Evolutionary conservation across 805 yeast genomes (phyloP).

Genomic region (Kodamaea laetipori): DNA sequence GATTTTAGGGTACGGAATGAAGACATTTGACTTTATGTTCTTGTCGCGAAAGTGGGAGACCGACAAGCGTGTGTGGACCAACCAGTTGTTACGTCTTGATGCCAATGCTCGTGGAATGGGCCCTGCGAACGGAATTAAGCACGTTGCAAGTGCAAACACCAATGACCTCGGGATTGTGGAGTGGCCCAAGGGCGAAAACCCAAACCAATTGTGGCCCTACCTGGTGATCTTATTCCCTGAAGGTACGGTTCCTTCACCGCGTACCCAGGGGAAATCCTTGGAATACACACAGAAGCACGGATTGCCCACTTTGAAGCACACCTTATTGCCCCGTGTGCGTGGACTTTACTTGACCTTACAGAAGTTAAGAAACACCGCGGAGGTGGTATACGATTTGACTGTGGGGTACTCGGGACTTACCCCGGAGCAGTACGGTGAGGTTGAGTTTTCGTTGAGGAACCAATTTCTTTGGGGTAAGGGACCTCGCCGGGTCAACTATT

Average conservation of each 20-base stretch:
- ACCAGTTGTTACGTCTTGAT: conserved; percentile 57
- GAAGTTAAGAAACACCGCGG: conserved; percentile 53
- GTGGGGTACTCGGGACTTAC: conserved; percentile 76
- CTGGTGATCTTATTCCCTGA: conserved; percentile 86
- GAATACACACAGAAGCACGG: conserved; percentile 57
- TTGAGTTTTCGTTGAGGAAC: conserved; percentile 62
- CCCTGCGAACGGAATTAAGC: conserved; percentile 46
- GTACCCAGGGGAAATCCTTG: conserved; percentile 60
- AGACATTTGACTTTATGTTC: conserved; percentile 71
- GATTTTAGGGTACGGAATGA: conserved; percentile 84
- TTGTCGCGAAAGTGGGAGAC: conserved; percentile 83
- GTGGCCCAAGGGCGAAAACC: conserved; percentile 36
- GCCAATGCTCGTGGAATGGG: conserved; percentile 62
- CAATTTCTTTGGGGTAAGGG: conserved; percentile 71
- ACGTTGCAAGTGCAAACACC: conserved; percentile 33
- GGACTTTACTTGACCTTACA: conserved; percentile 73
- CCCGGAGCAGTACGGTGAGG: conserved; percentile 72
- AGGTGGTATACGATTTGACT: conserved; percentile 76
- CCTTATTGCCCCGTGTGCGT: conserved; percentile 78
- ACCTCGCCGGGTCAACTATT: conserved; percentile 66
- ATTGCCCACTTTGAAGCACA: conserved; percentile 55
- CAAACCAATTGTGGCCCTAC: conserved; percentile 42
- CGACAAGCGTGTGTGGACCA: conserved; percentile 63
- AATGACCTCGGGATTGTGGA: conserved; percentile 10
- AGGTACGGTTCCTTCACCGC: conserved; percentile 81